These are phyloP conservation scores for Ascocoryne sarcoides DNA, from an alignment of 2,329 filamentous ascomycete species.

Conservation along the genomic window DNA sequence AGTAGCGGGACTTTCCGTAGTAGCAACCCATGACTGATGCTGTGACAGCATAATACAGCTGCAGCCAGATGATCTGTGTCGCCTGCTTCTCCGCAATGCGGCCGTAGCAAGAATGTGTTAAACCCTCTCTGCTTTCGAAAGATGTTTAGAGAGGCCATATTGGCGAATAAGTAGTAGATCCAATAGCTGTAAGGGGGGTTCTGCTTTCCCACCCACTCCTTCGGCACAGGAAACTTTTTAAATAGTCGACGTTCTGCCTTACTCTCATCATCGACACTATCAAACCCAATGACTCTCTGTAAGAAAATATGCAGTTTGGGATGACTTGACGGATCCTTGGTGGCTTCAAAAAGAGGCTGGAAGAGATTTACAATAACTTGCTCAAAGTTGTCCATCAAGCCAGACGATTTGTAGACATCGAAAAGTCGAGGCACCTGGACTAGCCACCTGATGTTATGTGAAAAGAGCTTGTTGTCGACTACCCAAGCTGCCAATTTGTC, in stretches of 20 bases:
- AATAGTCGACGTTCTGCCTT: constrained; percentile 92
- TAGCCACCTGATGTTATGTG: constrained; percentile 94
- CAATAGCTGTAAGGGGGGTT: constrained; percentile 99
- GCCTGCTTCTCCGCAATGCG: constrained; percentile 93
- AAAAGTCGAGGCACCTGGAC: constrained; percentile 91
- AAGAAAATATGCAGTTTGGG: constrained; percentile 92
- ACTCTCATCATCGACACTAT: constrained; percentile 97
- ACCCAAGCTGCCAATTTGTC: constrained; percentile 97
- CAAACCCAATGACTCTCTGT: constrained; percentile 91
- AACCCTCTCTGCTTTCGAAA: constrained; percentile 88
- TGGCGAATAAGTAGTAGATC: constrained; percentile 96
- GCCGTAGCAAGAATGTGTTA: constrained; percentile 88
- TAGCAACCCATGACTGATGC: constrained; percentile 89
- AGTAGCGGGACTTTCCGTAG: constrained; percentile 89
- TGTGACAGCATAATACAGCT: constrained; percentile 85
- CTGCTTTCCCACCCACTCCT: constrained; percentile 81
- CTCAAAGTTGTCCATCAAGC: constrained; percentile 81
- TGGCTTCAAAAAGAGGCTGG: constrained; percentile 89
- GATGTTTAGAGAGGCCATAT: constrained; percentile 84
- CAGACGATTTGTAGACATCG: constrained; percentile 88
- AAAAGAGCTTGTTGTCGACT: constrained; percentile 95
- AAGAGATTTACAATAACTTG: constrained; percentile 88
- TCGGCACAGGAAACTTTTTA: constrained; percentile 87
- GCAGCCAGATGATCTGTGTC: constrained; percentile 94
- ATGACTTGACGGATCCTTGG: constrained; percentile 74